These are phyloP conservation scores for Globisporangium abappressorium DNA, from an alignment of 352 stramenopile species.

Conservation along the genomic window DNA sequence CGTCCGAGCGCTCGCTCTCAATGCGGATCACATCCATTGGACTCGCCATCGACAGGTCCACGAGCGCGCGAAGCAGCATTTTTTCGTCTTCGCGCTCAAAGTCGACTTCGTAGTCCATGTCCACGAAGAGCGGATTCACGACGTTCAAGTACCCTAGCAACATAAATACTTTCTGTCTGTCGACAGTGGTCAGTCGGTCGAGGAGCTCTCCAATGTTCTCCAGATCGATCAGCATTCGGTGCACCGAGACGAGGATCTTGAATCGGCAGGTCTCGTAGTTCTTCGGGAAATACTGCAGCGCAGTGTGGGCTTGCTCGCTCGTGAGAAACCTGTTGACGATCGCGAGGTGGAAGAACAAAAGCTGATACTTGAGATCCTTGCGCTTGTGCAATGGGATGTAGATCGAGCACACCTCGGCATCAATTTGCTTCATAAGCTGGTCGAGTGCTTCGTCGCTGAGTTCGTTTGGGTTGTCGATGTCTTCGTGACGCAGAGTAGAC, in stretches of 20 bases:
- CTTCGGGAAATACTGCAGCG: conserved; percentile 73
- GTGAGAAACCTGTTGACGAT: conserved; percentile 47
- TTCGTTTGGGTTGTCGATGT: conserved; percentile 18
- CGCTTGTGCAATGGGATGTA: conserved; percentile 74
- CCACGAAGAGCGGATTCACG: conserved; percentile 51
- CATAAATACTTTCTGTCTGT: conserved; percentile 43
- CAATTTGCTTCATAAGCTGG: conserved; percentile 38
- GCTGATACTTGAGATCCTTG: conserved; percentile 70
- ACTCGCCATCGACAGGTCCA: conserved; percentile 59
- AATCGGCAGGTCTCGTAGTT: conserved; percentile 57
- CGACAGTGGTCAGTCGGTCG: conserved; percentile 38
- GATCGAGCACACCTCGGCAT: conserved; percentile 60
- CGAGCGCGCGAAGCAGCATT: conserved; percentile 52
- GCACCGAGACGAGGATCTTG: conserved; percentile 48
- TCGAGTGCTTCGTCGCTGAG: conserved; percentile 43
- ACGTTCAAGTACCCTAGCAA: conserved; percentile 60
- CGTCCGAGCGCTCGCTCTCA: conserved; percentile 53
- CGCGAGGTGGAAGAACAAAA: conserved; percentile 61
- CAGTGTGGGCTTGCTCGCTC: conserved; percentile 42
- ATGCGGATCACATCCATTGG: conserved; percentile 74
- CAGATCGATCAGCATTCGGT: conserved; percentile 63
- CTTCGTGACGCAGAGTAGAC: conserved; percentile 51
- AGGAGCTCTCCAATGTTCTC: conserved; percentile 60
- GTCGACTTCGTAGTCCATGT: conserved; percentile 73
- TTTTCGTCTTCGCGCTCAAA: conserved; percentile 68